Evolutionary conservation across 2,329 filamentous ascomycete species (phyloP).

Genomic region (Epichloe brachyelytri): DNA sequence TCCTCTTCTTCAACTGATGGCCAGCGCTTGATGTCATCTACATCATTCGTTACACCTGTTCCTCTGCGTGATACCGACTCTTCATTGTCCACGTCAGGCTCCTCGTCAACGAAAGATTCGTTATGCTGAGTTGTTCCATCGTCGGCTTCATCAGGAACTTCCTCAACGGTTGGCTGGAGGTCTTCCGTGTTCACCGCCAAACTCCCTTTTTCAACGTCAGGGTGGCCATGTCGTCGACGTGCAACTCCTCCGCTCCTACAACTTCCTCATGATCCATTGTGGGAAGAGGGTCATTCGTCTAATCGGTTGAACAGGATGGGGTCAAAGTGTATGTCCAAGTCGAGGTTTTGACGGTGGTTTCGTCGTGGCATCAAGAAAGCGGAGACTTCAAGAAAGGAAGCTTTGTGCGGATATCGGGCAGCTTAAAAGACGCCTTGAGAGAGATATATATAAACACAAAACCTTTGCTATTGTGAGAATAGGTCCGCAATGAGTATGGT

Average conservation of each 20-base stretch:
- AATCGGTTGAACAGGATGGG: constrained; percentile 27
- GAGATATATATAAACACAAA: not conserved
- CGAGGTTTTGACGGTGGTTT: constrained; percentile 20
- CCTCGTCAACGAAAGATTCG: not conserved
- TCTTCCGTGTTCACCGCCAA: not conserved
- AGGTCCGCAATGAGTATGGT: not conserved
- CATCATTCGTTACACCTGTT: constrained; percentile 12
- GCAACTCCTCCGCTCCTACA: not conserved
- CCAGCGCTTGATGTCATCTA: constrained; percentile 18
- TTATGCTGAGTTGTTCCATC: not conserved
- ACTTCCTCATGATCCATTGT: constrained; percentile 5
- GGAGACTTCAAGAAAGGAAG: not conserved
- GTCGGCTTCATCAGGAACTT: constrained; percentile 1
- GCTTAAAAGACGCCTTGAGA: not conserved
- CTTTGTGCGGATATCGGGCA: not conserved
- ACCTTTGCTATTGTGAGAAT: not conserved
- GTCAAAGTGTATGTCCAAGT: constrained; percentile 38
- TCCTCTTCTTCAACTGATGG: constrained; percentile 20
- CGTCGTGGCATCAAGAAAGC: constrained; percentile 13
- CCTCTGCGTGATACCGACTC: constrained; percentile 2
- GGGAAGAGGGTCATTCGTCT: constrained; percentile 6
- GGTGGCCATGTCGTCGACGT: not conserved
- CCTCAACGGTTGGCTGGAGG: constrained; percentile 2
- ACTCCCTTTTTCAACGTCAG: not conserved
- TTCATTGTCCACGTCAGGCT: not conserved